Conservation (phyloP, 2,329 filamentous ascomycete genomes). For the Parastagonospora avenae region DNA sequence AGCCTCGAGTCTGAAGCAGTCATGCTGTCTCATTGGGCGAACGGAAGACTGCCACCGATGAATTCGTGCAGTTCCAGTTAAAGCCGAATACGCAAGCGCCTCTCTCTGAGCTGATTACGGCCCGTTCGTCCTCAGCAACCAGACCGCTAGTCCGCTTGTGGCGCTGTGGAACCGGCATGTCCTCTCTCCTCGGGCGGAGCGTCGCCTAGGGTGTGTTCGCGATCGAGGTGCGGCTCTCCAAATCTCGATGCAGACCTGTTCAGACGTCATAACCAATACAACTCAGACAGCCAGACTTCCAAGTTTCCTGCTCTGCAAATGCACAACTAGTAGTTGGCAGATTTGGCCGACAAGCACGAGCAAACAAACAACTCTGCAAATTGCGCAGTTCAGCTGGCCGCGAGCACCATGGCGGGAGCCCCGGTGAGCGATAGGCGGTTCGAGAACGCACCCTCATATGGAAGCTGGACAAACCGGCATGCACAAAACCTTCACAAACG, state of each 20-base stretch:
- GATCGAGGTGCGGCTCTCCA: conserved; percentile 34
- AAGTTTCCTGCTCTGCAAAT: conserved; percentile 22
- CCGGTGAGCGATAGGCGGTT: conserved; percentile 39
- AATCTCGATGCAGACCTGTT: conserved; percentile 34
- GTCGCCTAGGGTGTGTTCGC: conserved; percentile 27
- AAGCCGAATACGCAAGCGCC: conserved; percentile 34
- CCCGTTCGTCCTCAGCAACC: conserved; percentile 36
- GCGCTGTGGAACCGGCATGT: conserved; percentile 39
- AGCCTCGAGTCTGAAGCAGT: background rate
- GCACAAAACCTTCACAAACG: conserved; percentile 44
- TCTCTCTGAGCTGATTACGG: conserved; percentile 28
- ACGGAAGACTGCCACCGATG: conserved; percentile 33
- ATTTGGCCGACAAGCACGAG: conserved; percentile 4
- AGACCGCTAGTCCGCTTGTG: conserved; percentile 31
- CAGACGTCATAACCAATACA: conserved; percentile 41
- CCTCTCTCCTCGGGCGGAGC: conserved; percentile 31
- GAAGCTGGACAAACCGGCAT: conserved; percentile 21
- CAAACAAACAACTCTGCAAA: conserved; percentile 1
- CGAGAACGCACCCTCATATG: conserved; percentile 35
- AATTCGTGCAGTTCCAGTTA: conserved; percentile 29
- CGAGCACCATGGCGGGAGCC: conserved; percentile 3
- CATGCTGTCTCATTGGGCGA: conserved; percentile 30
- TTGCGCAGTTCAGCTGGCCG: conserved; percentile 4
- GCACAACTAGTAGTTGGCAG: background rate
- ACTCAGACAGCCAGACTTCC: conserved; percentile 26